Evolutionary conservation across 192 early-diverging fungal species (phyloP), one percentile per base, ranked within the genome.

Genomic region (Chytriomyces sp.): DNA sequence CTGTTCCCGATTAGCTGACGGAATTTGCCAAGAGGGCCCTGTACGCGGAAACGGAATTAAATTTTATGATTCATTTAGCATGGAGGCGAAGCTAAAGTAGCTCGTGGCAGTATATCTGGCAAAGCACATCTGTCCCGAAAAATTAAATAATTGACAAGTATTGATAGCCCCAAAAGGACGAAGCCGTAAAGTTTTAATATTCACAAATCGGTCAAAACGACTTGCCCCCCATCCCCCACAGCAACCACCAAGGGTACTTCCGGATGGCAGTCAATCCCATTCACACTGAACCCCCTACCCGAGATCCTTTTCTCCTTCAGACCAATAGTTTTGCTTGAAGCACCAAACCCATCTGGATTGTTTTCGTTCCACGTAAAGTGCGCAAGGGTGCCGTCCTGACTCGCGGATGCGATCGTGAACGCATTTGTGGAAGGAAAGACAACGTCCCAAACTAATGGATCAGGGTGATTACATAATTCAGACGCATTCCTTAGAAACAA

Each of bases 11-110:
- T n/a, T n/a, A n/a, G n/a, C n/a, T n/a, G n/a, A n/a, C 44, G 44
- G 22, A n/a, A 22, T 14, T 22, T 49, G 44, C 44, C 17, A 49
- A 22, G 44, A 49, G 44, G 5, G 94, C 98, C 0, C 94, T 96
- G 12, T 83, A 97, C 64, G 97, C 17, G 17, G 44, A 14, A 0
- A 49, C 17, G 44, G 44, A 49, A 2, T 22, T 22, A 49, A 49
- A 22, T 49, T 22, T 49, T 14, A n/a, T 49, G 17, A 49, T 49
- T 49, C 44, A 22, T n/a, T 49, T 49, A 49, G 17, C 44, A n/a
- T 49, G 44, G 14, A 2, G 44, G 44, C 14, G 17, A n/a, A 14
- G 44, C 14, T 2, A 22, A 49, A 49, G 44, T 22, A 1, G 44
- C 44, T 14, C 44, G 14, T 2, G 44, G n/a, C n/a, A n/a, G n/a